Conservation (phyloP, 305 asterid species). For the Plantago coronopus region DNA sequence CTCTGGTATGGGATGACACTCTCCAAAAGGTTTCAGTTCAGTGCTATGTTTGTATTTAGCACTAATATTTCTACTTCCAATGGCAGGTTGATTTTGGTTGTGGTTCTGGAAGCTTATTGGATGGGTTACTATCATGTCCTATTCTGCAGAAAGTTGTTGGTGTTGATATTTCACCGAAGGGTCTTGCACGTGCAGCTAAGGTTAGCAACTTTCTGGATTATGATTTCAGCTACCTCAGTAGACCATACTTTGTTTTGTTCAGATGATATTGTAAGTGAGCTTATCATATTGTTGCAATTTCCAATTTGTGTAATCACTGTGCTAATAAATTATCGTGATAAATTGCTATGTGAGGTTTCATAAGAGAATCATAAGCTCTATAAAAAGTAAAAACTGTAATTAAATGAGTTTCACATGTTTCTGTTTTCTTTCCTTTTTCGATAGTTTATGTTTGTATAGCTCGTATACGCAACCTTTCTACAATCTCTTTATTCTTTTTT, state of each 20-base stretch:
- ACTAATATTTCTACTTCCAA: slow-evolving; percentile 26
- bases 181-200: slow-evolving; percentile 93
- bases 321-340: too few species aligned
- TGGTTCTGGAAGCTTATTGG: slow-evolving; percentile 95
- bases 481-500: too few species aligned
- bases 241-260: neutral
- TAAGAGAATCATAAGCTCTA: too few species aligned
- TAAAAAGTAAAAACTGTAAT: too few species aligned
- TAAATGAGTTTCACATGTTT: too few species aligned
- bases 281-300: too few species aligned
- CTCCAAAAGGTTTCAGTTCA: slow-evolving; percentile 17
- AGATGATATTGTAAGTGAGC: too few species aligned
- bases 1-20: slow-evolving; percentile 53
- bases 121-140: slow-evolving; percentile 69
- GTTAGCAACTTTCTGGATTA: slow-evolving; percentile 30
- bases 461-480: too few species aligned
- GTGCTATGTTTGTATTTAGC: slow-evolving; percentile 11
- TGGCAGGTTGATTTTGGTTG: slow-evolving; percentile 94
- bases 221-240: neutral
- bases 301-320: too few species aligned
- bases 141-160: slow-evolving; percentile 78
- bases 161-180: slow-evolving; percentile 68
- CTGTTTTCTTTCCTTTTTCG: too few species aligned
- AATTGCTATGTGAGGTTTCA: too few species aligned
- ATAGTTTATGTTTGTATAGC: too few species aligned